A percentile compares a stretch with the other conserved stretches of the same genome.
Evolutionary conservation across 495 filamentous ascomycete species (phyloP).

Genomic region (Parathielavia hyrcaniae): DNA sequence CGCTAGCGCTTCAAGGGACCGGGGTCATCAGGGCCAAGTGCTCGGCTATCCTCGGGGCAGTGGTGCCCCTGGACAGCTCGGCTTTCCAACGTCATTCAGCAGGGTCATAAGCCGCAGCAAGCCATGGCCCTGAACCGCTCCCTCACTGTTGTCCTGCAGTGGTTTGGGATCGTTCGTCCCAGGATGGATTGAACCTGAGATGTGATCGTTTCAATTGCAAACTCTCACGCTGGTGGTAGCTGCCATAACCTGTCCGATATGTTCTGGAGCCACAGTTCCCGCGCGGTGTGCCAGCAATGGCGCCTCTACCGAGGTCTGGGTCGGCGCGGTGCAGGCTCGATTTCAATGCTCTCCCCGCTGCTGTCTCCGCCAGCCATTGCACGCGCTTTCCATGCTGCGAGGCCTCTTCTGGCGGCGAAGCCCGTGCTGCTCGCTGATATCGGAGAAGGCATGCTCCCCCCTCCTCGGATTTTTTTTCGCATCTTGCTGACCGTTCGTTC

Average conservation of each 20-base stretch:
- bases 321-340: slow-evolving; percentile 24
- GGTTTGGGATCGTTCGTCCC: not conserved
- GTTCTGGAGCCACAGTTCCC: slow-evolving; percentile 43
- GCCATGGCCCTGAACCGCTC: slow-evolving; percentile 19
- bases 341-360: slow-evolving; percentile 13
- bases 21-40: slow-evolving; percentile 7
- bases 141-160: not conserved
- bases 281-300: slow-evolving; percentile 39
- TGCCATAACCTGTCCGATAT: slow-evolving; percentile 26
- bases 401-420: slow-evolving; percentile 57
- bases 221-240: slow-evolving; percentile 7
- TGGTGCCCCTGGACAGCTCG: slow-evolving; percentile 19
- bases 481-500: slow-evolving; percentile 1
- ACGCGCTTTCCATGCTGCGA: slow-evolving; percentile 55
- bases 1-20: slow-evolving; percentile 8
- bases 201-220: slow-evolving; percentile 18
- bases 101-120: slow-evolving; percentile 30
- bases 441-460: slow-evolving; percentile 65
- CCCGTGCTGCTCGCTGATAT: slow-evolving; percentile 93
- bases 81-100: slow-evolving; percentile 28
- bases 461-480: not conserved
- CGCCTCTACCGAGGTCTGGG: slow-evolving; percentile 32
- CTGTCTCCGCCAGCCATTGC: slow-evolving; percentile 26
- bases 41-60: slow-evolving; percentile 35
- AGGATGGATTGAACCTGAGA: slow-evolving; percentile 20